Percentiles rank a stretch among this genome's conserved stretches.
These are phyloP conservation scores for Letharia lupina DNA, from an alignment of 495 filamentous ascomycete species.

Conservation along the genomic window DNA sequence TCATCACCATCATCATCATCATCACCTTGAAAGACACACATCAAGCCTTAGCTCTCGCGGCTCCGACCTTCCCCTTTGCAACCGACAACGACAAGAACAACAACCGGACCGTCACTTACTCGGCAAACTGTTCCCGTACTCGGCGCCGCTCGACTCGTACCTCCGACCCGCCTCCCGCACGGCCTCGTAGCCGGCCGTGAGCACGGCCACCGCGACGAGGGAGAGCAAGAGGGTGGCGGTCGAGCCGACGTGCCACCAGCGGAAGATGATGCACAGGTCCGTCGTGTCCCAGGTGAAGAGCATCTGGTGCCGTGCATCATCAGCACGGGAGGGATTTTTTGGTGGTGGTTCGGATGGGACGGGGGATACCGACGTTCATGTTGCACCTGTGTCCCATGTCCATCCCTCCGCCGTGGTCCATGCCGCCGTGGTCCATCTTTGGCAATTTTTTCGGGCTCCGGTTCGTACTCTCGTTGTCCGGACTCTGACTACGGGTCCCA, in stretches of 20 bases:
- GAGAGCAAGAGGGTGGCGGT: slow-evolving; percentile 67
- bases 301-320: slow-evolving; percentile 53
- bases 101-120: slow-evolving; percentile 45
- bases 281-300: slow-evolving; percentile 91
- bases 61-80: not conserved
- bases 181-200: slow-evolving; percentile 86
- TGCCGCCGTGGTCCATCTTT: slow-evolving; percentile 37
- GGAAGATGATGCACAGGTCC: slow-evolving; percentile 93
- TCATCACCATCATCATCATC: slow-evolving; percentile 45
- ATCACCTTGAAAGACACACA: slow-evolving; percentile 30
- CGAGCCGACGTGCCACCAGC: slow-evolving; percentile 73
- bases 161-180: slow-evolving; percentile 65
- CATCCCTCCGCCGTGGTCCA: slow-evolving; percentile 49
- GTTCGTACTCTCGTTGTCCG: too few species aligned
- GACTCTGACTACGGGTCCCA: too few species aligned
- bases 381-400: slow-evolving; percentile 54
- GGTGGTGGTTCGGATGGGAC: not conserved
- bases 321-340: too few species aligned
- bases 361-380: slow-evolving; percentile 62
- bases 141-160: slow-evolving; percentile 59
- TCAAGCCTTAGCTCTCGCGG: slow-evolving; percentile 20
- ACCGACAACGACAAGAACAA: not conserved
- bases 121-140: slow-evolving; percentile 41
- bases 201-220: slow-evolving; percentile 67
- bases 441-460: too few species aligned